Conservation (phyloP, 75 land plant species). For the Larix kaempferi region DNA sequence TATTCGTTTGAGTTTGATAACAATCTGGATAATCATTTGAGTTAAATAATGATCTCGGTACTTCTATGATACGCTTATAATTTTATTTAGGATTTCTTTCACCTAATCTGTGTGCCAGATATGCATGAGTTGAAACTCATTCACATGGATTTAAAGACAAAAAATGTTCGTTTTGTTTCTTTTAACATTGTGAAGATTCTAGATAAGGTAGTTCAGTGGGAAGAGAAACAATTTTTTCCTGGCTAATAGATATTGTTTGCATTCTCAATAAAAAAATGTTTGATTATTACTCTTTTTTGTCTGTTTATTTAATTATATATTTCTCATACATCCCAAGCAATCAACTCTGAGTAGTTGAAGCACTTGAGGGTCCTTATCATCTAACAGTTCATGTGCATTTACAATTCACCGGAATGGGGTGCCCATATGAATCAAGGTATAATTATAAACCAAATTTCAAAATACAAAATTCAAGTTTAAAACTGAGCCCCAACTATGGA, state of each 20-base stretch:
- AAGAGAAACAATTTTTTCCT: neutral
- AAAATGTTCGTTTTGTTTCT: conserved; percentile 60
- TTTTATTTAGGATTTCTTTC: conserved; percentile 7
- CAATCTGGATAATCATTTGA: too few species aligned
- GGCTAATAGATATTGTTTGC: neutral
- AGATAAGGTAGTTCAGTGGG: conserved; percentile 35
- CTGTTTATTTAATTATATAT: neutral
- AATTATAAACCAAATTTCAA: neutral
- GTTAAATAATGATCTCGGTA: too few species aligned
- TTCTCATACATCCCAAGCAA: neutral
- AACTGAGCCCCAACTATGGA: too few species aligned
- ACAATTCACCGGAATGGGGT: neutral
- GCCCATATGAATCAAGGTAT: neutral
- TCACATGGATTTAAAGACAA: conserved; percentile 75
- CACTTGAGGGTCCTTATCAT: too few species aligned
- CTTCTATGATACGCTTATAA: too few species aligned
- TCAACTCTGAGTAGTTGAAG: too few species aligned
- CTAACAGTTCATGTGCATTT: neutral
- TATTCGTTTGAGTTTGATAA: too few species aligned
- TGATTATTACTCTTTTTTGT: neutral
- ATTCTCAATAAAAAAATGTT: neutral
- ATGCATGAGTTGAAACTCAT: conserved; percentile 71
- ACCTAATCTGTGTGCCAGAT: conserved; percentile 33
- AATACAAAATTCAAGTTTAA: neutral
- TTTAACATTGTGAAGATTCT: conserved; percentile 54